Conservation (phyloP, 768 basidiomycete species). For the Amanita polypyramis region DNA sequence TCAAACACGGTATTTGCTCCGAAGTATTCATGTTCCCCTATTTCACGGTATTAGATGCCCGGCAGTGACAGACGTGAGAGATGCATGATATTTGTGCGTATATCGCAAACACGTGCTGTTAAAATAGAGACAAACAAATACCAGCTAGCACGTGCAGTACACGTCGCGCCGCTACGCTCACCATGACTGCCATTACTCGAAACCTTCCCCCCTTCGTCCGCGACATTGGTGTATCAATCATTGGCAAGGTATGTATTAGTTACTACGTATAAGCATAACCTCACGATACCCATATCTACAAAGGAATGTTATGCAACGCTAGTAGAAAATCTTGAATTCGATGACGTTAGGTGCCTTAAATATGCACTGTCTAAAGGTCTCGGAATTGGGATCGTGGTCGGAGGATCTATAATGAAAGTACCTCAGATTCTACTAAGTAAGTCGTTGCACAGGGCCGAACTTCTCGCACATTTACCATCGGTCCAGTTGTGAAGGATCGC, state of each 20-base stretch:
- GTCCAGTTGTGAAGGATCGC: constrained; percentile 52
- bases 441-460: constrained; percentile 14
- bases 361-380: constrained; percentile 88
- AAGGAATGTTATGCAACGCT: constrained; percentile 89
- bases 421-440: constrained; percentile 72
- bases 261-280: background rate
- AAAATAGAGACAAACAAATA: background rate
- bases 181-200: constrained; percentile 70
- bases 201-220: constrained; percentile 81
- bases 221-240: constrained; percentile 70
- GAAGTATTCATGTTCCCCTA: no score
- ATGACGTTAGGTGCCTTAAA: constrained; percentile 77
- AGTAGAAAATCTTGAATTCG: constrained; percentile 74
- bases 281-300: background rate
- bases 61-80: no score
- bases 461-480: constrained; percentile 6
- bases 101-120: no score
- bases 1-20: no score
- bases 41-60: no score
- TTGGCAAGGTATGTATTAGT: constrained; percentile 56
- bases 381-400: constrained; percentile 86
- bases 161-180: constrained; percentile 2
- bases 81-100: no score
- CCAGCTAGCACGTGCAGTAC: background rate
- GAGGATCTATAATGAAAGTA: constrained; percentile 92